A percentile compares a stretch with the other conserved stretches of the same genome.
phyloP scores from a whole-genome alignment of 1,284 basidiomycete species.

The Stygiomarasmius scandens region DNA sequence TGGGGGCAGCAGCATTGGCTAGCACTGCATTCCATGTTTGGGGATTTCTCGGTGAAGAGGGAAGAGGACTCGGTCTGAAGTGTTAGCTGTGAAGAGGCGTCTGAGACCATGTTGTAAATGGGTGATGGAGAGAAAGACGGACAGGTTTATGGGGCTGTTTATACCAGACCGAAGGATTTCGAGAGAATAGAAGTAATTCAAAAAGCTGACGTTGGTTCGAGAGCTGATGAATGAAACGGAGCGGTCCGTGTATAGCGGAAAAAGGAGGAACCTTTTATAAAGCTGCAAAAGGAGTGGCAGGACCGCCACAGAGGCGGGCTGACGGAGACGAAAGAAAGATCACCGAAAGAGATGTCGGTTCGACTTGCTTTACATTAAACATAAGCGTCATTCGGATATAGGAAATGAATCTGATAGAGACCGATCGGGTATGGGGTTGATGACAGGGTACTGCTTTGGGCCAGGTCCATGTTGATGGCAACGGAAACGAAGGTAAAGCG shows the following conservation, averaged over 20 bases:
- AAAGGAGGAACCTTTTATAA: not conserved
- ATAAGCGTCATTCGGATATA: not conserved
- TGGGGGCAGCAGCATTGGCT: slow-evolving; percentile 28
- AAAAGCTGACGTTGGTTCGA: not conserved
- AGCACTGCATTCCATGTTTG: slow-evolving; percentile 5
- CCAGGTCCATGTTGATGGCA: too few relatives aligned
- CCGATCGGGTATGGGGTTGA: not conserved
- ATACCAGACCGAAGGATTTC: slow-evolving; percentile 3
- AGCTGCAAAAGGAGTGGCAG: not conserved
- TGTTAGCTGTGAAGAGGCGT: not conserved
- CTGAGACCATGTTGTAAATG: slow-evolving; percentile 1
- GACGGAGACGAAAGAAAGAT: not conserved
- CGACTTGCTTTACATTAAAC: not conserved
- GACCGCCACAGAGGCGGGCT: not conserved
- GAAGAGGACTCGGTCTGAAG: not conserved
- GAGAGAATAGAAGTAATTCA: slow-evolving; percentile 5
- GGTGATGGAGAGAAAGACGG: not conserved
- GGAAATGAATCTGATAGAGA: not conserved
- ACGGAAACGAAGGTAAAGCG: too few relatives aligned
- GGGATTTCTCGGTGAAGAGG: not conserved
- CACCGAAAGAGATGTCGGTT: not conserved
- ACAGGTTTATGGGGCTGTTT: slow-evolving; percentile 1
- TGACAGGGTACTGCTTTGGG: too few relatives aligned
- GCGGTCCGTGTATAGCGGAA: slow-evolving; percentile 14
- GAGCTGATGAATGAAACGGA: not conserved